Base-by-base conservation (phyloP, 2,329 filamentous ascomycete species). In the Pseudogymnoascus sp. region DNA sequence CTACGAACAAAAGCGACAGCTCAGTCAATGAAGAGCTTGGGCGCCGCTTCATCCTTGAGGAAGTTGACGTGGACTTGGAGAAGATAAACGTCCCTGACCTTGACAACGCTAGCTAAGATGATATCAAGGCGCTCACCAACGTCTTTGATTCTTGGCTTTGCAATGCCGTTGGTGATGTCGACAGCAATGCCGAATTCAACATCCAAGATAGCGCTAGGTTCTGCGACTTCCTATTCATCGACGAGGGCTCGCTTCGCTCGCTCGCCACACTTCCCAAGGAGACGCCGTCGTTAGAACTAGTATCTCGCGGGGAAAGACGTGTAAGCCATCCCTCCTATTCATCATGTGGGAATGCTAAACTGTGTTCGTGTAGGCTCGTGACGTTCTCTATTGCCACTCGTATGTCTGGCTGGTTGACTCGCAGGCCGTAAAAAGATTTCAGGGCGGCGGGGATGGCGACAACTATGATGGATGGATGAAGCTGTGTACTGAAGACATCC, bases 391-490 rank as follows among this genome's bases (percentile, higher is more conserved):
- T 11, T 21, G 36, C 11, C 11, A 36, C 14, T 36, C 56, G 5
- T 36, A 59, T 21, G 28, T 59, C 56, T 59, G 56, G 56, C 18
- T 59, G 2, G 28, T 59, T 21, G 56, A 59, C 21, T 3, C 56
- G 11, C 56, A 36, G n/a, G 28, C 28, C 16, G 56, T 36, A 25
- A 36, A 36, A 25, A n/a, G 5, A 37, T 60, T 36, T n/a, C 56
- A 60, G 21, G 16, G n/a, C 9, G 21, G 1, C 6, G 28, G 36
- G 11, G 8, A 21, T 12, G 56, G 16, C 23, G n/a, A 36, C 14
- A 60, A 60, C 56, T 37, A 60, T 60, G 21, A 37, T n/a, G 56
- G 56, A 14, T 38, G 31, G 56, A 60, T 60, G 56, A 37, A 21
- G 31, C n/a, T 37, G 28, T 36, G 36, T 16, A 21, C 56, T 8